A percentile compares a stretch with the other conserved stretches of the same genome.
These are phyloP conservation scores for Colletotrichum chrysophilum DNA, from an alignment of 2,329 filamentous ascomycete genomes.

Conservation along the genomic window DNA sequence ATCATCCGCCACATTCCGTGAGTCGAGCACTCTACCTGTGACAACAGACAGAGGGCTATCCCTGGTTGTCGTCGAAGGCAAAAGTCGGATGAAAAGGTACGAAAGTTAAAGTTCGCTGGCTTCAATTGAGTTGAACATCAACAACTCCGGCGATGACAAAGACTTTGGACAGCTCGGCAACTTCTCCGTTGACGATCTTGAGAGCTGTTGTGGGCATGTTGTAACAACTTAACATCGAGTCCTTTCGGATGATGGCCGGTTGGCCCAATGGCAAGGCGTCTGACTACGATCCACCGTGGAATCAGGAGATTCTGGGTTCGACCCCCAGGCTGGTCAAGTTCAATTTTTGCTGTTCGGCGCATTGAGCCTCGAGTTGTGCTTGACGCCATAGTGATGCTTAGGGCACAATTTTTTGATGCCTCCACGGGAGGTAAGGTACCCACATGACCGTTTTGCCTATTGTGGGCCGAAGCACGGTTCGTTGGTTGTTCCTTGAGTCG, in stretches of 20 bases:
- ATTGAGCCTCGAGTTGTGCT: neutral
- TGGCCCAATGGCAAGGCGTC: conserved; percentile 48
- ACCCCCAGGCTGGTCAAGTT: conserved; percentile 20
- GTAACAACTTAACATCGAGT: neutral
- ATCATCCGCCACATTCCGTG: neutral
- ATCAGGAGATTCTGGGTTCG: conserved; percentile 24
- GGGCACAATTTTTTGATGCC: neutral
- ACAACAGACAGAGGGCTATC: neutral
- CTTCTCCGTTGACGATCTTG: neutral
- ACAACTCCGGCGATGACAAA: neutral
- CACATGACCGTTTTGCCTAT: neutral
- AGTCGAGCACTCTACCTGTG: neutral
- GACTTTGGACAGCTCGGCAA: neutral
- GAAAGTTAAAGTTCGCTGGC: neutral
- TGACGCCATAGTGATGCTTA: neutral
- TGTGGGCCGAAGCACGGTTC: conserved; percentile 16
- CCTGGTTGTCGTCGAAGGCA: neutral
- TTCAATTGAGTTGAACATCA: neutral
- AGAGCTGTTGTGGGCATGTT: neutral
- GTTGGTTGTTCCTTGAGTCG: conserved; percentile 1
- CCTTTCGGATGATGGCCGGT: conserved; percentile 4
- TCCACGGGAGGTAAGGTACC: neutral
- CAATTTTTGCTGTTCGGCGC: neutral
- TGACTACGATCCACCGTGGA: conserved; percentile 39
- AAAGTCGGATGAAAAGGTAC: neutral